Base-by-base conservation (phyloP, 169 alveolate species). In the Cryptosporidium bovis region DNA sequence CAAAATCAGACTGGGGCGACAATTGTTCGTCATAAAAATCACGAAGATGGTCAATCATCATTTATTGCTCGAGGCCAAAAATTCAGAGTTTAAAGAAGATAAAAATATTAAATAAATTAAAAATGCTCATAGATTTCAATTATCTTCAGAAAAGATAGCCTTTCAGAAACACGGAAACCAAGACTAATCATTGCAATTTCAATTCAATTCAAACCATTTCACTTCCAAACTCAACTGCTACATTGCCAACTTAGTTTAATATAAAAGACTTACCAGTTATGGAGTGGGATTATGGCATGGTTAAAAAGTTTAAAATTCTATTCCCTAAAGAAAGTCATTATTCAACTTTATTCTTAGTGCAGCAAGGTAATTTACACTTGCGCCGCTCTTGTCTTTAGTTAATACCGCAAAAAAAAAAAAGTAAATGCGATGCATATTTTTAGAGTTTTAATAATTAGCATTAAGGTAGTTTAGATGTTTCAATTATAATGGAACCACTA, bases 91-190 rank as follows among this genome's bases (percentile, higher is more conserved):
- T 60, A 50, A 67, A 27, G 10, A 18, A 18, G 33, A n/a, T 4
- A 20, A 36, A 16, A 24, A 67, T 33, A 24, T 53, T 69, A 10
- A 29, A 51, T 27, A 15, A 48, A 20, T 51, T 12, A 8, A 40
- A 31, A 46, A 18, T 77, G 18, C 51, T 56, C 77, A 58, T 56
- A 56, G 87, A 33, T 34, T 48, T 40, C 44, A 44, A 29, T 48
- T 77, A 44, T 77, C 87, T 77, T 77, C 87, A 77, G 64, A 77
- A 69, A 77, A 18, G 33, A 60, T 8, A 60, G 20, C 18, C 36
- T 77, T 77, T 77, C 87, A 62, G 87, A 77, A 77, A 77, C 87
- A 77, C 87, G 87, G 87, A 77, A 77, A 77, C 87, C 87, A 77
- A 77, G 2, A 77, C 46, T 20, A 68, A 77, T 77, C 87, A 77